A percentile compares a stretch with the other conserved stretches of the same genome.
Conservation (phyloP, 441 rosid genomes). For the Viola pubescens region DNA sequence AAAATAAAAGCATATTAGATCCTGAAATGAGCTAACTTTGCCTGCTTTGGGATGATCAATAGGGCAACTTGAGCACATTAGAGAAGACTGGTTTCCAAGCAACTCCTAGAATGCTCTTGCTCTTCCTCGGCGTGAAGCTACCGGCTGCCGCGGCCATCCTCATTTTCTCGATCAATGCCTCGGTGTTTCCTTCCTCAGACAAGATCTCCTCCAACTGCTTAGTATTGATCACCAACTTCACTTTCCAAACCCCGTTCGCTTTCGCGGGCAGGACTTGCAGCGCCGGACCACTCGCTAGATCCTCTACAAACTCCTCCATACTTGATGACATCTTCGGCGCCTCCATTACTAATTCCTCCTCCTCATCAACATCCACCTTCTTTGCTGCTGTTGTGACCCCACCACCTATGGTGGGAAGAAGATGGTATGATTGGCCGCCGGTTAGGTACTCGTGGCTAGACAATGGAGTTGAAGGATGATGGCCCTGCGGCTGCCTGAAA, state of each 20-base stretch:
- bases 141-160: constrained; percentile 37
- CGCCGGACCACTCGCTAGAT: constrained; percentile 17
- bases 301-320: constrained; percentile 17
- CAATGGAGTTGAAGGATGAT: constrained; percentile 26
- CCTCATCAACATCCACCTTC: constrained; percentile 8
- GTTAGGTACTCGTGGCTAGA: constrained; percentile 30
- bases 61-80: constrained; percentile 22
- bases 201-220: constrained; percentile 59
- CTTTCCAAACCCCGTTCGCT: constrained; percentile 60
- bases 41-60: background rate
- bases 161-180: constrained; percentile 58
- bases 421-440: constrained; percentile 34
- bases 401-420: constrained; percentile 28
- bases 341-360: constrained; percentile 1
- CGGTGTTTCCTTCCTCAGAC: constrained; percentile 46
- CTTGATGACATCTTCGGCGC: constrained; percentile 24
- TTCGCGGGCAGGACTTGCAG: constrained; percentile 43
- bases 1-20: too few species aligned
- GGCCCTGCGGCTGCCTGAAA: constrained; percentile 27
- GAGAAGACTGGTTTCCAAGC: constrained; percentile 22
- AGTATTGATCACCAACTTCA: constrained; percentile 46
- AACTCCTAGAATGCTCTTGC: constrained; percentile 21
- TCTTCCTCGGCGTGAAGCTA: constrained; percentile 17
- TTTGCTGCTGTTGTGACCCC: background rate
- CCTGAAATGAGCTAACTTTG: too few species aligned